Evolutionary conservation across 371 early-diverging fungal species (phyloP), one percentile per base, ranked within the genome.

Genomic region (Syncephalastrum monosporum): DNA sequence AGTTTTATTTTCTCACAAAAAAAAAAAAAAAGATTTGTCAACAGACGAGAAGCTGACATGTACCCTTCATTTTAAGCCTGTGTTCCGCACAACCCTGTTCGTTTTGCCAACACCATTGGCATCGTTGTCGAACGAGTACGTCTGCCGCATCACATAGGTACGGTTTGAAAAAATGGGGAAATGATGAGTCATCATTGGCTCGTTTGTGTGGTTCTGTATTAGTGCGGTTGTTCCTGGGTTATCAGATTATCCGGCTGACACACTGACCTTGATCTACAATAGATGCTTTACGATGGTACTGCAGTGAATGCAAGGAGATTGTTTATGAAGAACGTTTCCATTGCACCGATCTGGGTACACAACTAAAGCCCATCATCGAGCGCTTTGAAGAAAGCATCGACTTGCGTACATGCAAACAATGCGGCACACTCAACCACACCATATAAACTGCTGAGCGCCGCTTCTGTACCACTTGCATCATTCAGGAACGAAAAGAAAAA

Each of bases 201-300:
- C 38, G 10, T 56, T 29, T 46, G 6, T 14, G 5, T 42, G 17
- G 38, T 21, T 55, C 13, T 21, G 16, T 27, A 45, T 27, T 24
- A 43, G 43, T 19, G 23, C 42, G 43, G 42, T 50, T 38, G 29
- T 42, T 14, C 10, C 1, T 25, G 33, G 27, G 12, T 38, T 41
- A 38, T 42, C 29, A 23, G 33, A 5, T 42, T 41, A 50, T 61
- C 38, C 38, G 38, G 2, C 10, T 33, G 38, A 33, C 12, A 33
- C 12, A 33, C 10, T 33, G 38, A 48, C 19, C 16, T 48, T 46
- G 42, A 42, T 10, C 33, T 38, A 64, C 38, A 12, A 12, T 67
- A 86, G 96, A 95, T 81, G 67, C 76, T 10, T 68, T 96, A 50
- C 81, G 94, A 59, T 98, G 98, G 98, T 98, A 97, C 79, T 98